Conservation (phyloP, 1,139 yeast genomes). For the Sugiyamaella pinicola region DNA sequence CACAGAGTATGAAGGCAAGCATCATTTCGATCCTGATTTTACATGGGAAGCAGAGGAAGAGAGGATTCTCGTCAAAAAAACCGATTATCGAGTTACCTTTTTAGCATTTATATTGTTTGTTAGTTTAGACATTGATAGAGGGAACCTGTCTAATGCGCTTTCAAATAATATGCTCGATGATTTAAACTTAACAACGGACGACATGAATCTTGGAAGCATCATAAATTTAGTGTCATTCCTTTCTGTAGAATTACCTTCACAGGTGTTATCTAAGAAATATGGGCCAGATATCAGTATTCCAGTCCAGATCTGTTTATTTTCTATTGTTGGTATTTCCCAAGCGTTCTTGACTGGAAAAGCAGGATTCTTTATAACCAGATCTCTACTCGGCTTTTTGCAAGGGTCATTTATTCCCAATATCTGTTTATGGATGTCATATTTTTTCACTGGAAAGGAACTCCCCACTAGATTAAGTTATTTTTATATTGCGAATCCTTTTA, state of each 20-base stretch:
- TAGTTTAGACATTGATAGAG: constrained; percentile 55
- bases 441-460: constrained; percentile 52
- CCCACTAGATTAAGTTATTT: constrained; percentile 52
- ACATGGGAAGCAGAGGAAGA: constrained; percentile 54
- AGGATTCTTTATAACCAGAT: constrained; percentile 49
- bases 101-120: constrained; percentile 52
- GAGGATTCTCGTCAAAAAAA: constrained; percentile 45
- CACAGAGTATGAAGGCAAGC: constrained; percentile 49
- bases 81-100: constrained; percentile 50
- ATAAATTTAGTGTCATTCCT: constrained; percentile 49
- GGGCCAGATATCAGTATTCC: constrained; percentile 62
- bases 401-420: constrained; percentile 61
- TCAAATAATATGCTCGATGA: constrained; percentile 54
- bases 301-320: constrained; percentile 53
- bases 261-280: constrained; percentile 51
- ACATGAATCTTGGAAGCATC: constrained; percentile 53
- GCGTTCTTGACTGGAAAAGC: constrained; percentile 45
- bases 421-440: constrained; percentile 54
- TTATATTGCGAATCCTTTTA: constrained; percentile 44
- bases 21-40: constrained; percentile 51
- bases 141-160: constrained; percentile 54
- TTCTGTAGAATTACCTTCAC: constrained; percentile 56
- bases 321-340: constrained; percentile 52
- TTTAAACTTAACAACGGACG: constrained; percentile 50
- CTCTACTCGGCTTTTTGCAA: constrained; percentile 50